Evolutionary conservation across 116 monocot genomes (phyloP), one percentile per base, ranked within the genome.

Genomic region (Trichopus zeylanicus): DNA sequence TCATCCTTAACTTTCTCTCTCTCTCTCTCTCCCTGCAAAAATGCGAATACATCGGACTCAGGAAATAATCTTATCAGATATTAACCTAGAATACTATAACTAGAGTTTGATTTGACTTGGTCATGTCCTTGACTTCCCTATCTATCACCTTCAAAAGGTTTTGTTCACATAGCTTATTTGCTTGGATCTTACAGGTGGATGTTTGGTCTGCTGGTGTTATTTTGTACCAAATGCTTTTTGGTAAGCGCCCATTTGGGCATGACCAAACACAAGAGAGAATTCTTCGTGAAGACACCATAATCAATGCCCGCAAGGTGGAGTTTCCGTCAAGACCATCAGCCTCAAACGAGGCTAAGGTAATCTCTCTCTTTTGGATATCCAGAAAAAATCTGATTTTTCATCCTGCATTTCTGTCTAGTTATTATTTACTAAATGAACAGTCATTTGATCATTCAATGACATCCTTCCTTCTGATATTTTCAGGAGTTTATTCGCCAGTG

Each of bases 211-310:
- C 82, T 39, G 98, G 98, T 22, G 75, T 98, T 7, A 85, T 98
- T 32, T 67, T 98, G 30, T 98, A 98, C 70, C 98, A 98, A 68
- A 98, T 98, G 98, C 85, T 98, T 4, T 98, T 91, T 70, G 98
- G 91, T 52, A 87, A 57, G 51, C 78, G 98, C 0, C 98, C 98
- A 18, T 98, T 98, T 78, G 98, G 98, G 27, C 98, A 98, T 73
- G 91, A 91, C 54, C 91, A 98, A 65, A 79, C 85, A 19, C 98
- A 98, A 49, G 98, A 91, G 80, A 91, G 91, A 67, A 98, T 98
- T 63, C 91, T 98, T 20, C 79, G 98, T 20, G 98, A 98, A 76
- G 88, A 91, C 67, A 98, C 98, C 6, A 98, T 98, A 29, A 80
- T 98, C 48, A 98, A 98, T 67, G 98, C 98, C 28, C 81, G 88